A percentile compares a stretch with the other conserved stretches of the same genome.
Evolutionary conservation across 2,329 filamentous ascomycete genomes (phyloP).

Genomic region (Fusarium nelsonii): DNA sequence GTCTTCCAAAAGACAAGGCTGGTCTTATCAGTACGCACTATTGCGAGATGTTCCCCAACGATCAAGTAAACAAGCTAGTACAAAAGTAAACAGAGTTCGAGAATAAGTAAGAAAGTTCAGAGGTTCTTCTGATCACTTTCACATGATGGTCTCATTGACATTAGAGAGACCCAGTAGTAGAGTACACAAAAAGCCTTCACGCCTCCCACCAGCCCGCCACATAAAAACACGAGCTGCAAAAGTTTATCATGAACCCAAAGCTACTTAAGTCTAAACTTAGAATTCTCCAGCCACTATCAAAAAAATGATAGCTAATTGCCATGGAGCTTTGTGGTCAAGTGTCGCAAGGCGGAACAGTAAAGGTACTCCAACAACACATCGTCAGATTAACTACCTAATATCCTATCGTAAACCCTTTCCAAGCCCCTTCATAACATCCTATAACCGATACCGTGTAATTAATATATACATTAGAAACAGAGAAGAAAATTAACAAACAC

Average conservation of each 20-base stretch:
- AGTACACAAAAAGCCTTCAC: neutral
- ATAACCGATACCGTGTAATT: neutral
- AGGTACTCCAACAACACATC: slow-evolving; percentile 17
- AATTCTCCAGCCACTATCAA: neutral
- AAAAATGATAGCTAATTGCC: neutral
- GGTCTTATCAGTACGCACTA: neutral
- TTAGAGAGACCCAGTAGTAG: neutral
- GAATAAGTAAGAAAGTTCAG: neutral
- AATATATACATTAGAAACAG: slow-evolving; percentile 40
- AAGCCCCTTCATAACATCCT: neutral
- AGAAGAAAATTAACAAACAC: slow-evolving; percentile 11
- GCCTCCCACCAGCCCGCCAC: slow-evolving; percentile 12
- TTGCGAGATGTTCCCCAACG: neutral
- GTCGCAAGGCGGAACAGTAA: neutral
- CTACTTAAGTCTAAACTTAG: slow-evolving; percentile 1
- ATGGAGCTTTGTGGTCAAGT: too few species aligned
- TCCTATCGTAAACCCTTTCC: slow-evolving; percentile 15
- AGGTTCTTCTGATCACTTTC: neutral
- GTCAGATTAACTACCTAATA: slow-evolving; percentile 42
- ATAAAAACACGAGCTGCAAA: neutral
- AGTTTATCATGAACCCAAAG: slow-evolving; percentile 3
- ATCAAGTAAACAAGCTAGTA: neutral
- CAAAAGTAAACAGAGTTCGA: neutral
- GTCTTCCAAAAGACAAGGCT: neutral
- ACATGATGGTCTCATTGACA: neutral